phyloP scores from a whole-genome alignment of 2,329 filamentous ascomycete genomes.

The Dactylellina parvicollis region DNA sequence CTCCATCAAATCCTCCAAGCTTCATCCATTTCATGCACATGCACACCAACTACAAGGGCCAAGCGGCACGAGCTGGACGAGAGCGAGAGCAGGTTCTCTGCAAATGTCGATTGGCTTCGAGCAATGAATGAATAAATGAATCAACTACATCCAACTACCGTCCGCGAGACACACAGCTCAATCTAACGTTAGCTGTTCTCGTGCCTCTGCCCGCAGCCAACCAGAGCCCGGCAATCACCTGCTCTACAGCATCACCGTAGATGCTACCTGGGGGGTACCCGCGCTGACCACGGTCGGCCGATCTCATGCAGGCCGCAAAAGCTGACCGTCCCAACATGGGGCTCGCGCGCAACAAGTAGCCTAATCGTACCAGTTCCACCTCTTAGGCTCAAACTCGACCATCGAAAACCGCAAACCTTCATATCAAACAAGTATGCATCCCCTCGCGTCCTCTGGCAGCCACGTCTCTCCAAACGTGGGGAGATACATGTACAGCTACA shows the following conservation, averaged over 20 bases:
- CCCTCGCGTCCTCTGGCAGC: constrained; percentile 7
- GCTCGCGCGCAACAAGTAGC: not conserved
- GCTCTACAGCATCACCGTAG: constrained; percentile 7
- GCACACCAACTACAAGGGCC: constrained; percentile 8
- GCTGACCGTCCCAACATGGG: constrained; percentile 5
- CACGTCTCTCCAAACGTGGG: constrained; percentile 39
- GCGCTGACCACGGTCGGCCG: constrained; percentile 20
- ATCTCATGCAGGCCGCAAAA: constrained; percentile 30
- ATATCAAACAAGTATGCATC: not conserved
- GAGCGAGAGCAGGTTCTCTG: not conserved
- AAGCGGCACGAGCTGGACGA: constrained; percentile 19
- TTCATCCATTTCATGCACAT: constrained; percentile 9
- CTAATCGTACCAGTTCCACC: not conserved
- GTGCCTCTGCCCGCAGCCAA: constrained; percentile 27
- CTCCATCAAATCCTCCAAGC: constrained; percentile 12
- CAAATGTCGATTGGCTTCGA: not conserved
- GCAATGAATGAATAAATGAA: not conserved
- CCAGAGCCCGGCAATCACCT: constrained; percentile 18
- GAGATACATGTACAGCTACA: constrained; percentile 10
- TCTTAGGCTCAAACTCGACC: not conserved
- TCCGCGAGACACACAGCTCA: constrained; percentile 22
- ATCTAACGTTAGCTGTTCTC: constrained; percentile 3
- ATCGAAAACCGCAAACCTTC: not conserved
- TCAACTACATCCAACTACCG: constrained; percentile 2
- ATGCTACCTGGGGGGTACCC: constrained; percentile 10